Conservation (phyloP, 2,329 filamentous ascomycete species). For the Microascus cirrosus region DNA sequence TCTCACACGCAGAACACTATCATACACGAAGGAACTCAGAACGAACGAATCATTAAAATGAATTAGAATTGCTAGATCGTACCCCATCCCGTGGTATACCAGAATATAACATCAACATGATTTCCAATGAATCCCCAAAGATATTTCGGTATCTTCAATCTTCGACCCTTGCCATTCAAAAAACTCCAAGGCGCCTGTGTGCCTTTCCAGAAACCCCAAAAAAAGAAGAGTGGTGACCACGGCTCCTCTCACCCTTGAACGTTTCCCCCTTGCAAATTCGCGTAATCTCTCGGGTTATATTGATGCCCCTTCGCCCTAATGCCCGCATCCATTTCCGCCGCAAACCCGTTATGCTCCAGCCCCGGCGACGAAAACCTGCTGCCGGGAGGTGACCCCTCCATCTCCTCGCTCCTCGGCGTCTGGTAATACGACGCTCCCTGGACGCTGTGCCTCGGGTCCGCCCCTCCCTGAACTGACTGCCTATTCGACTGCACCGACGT, state of each 20-base stretch:
- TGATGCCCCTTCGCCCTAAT: constrained; percentile 12
- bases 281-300: constrained; percentile 30
- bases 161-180: too few species aligned
- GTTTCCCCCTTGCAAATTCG: constrained; percentile 5
- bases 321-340: constrained; percentile 23
- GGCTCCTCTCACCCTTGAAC: background rate
- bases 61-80: too few species aligned
- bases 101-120: too few species aligned
- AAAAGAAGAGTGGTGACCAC: background rate
- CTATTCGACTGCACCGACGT: constrained; percentile 13
- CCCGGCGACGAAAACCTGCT: constrained; percentile 24
- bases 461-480: constrained; percentile 1
- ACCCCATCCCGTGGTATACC: too few species aligned
- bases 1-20: too few species aligned
- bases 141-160: too few species aligned
- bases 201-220: background rate
- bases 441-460: constrained; percentile 11
- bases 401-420: constrained; percentile 3
- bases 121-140: too few species aligned
- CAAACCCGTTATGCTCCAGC: constrained; percentile 27
- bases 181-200: too few species aligned
- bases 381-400: constrained; percentile 8
- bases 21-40: too few species aligned
- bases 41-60: too few species aligned
- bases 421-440: constrained; percentile 10